Conservation (phyloP, 805 yeast genomes). For the Saccharomycopsis vini region DNA sequence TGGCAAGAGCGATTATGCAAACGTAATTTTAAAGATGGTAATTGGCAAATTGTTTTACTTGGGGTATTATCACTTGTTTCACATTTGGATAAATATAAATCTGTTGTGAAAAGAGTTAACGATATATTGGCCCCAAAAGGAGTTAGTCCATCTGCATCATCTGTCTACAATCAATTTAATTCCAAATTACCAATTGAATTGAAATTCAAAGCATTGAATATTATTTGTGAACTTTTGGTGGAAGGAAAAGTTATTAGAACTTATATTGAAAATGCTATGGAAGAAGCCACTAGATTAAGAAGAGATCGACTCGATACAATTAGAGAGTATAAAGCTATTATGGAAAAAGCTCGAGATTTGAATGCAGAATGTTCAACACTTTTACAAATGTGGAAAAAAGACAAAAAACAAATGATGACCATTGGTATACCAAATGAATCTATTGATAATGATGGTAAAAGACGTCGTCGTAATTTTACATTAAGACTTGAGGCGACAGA, state of each 20-base stretch:
- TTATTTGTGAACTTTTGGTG: constrained; percentile 54
- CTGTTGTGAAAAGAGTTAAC: constrained; percentile 42
- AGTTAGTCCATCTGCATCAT: constrained; percentile 37
- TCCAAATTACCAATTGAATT: constrained; percentile 40
- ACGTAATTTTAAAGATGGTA: constrained; percentile 72
- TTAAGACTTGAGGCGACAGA: constrained; percentile 30
- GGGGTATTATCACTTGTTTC: constrained; percentile 62
- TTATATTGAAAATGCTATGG: constrained; percentile 61
- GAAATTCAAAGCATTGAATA: constrained; percentile 48
- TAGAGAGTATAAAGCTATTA: constrained; percentile 45
- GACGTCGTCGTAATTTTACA: constrained; percentile 27
- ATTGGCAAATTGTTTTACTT: constrained; percentile 71
- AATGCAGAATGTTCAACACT: constrained; percentile 31
- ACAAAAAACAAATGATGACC: constrained; percentile 10
- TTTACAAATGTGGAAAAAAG: constrained; percentile 18
- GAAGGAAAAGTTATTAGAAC: constrained; percentile 51
- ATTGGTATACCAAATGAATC: neutral
- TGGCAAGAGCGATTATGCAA: constrained; percentile 77
- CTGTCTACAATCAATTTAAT: constrained; percentile 49
- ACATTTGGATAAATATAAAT: constrained; percentile 44
- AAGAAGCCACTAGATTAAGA: constrained; percentile 50
- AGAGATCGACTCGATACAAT: constrained; percentile 58
- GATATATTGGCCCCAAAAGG: constrained; percentile 50
- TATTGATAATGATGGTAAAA: constrained; percentile 17
- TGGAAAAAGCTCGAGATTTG: constrained; percentile 42